phyloP scores from a whole-genome alignment of 2,329 filamentous ascomycete genomes.

The Hymenoscyphus fraxineus region DNA sequence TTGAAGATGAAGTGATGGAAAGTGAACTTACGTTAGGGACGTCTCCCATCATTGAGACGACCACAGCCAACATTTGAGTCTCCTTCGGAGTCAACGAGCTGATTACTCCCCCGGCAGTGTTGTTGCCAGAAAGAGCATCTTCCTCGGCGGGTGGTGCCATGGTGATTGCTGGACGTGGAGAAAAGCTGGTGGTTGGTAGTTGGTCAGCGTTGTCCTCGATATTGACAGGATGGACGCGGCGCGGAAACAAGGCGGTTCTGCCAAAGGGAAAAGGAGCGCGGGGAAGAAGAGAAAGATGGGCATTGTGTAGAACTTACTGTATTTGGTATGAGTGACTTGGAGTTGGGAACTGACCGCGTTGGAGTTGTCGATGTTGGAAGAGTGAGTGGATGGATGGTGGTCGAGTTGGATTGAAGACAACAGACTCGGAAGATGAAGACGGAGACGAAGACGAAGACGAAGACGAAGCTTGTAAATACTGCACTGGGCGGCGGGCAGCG shows the following conservation, averaged over 20 bases:
- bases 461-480: too few species aligned
- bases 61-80: conserved; percentile 9
- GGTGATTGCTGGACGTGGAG: neutral
- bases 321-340: neutral
- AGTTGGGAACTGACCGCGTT: neutral
- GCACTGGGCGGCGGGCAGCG: too few species aligned
- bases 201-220: neutral
- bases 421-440: too few species aligned
- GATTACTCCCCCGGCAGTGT: neutral
- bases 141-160: neutral
- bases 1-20: neutral
- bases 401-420: too few species aligned
- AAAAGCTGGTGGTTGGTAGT: neutral
- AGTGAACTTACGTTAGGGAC: conserved; percentile 11
- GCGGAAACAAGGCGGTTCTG: neutral
- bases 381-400: neutral
- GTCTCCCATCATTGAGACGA: conserved; percentile 12
- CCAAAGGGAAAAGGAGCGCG: neutral
- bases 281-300: neutral
- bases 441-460: too few species aligned
- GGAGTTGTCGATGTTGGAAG: neutral
- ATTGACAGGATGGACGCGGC: neutral
- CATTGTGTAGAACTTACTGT: neutral
- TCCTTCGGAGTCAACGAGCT: conserved; percentile 2
- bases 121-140: neutral